Base-by-base conservation (phyloP, 148 eudicot genomes). In the Fallopia convolvulus region DNA sequence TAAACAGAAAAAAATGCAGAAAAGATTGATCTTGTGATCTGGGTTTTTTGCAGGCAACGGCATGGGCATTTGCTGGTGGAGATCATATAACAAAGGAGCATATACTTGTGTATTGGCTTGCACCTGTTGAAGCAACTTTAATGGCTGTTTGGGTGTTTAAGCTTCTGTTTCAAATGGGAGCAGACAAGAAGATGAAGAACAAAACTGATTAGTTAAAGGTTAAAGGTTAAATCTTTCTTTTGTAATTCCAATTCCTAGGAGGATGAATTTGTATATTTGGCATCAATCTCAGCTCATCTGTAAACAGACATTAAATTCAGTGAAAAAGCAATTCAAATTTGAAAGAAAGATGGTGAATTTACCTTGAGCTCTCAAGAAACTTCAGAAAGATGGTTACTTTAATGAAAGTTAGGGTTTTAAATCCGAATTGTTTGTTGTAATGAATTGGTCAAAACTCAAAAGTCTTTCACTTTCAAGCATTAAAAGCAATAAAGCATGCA, bases 61-160 rank as follows among this genome's bases (percentile, higher is more conserved):
- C 97, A 49, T 94, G 97, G 97, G 98, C 98, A 70, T 89, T 83
- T 84, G 96, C 96, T 77, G 87, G 89, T 11, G 92, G 97, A 21
- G 90, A 90, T 79, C 90, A 94, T 84, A 78, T 85, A 77, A 88
- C 91, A 23, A 92, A 90, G 81, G 96, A 92, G 82, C 97, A 92
- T 80, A 77, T 94, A 81, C 74, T 88, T 78, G 98, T 94, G 14
- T 92, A 94, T 75, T 94, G 98, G 98, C 97, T 94, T 77, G 98
- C 93, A 5, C 98, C 98, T 4, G 53, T 94, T 0, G 90, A 86
- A 77, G 97, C 88, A 9, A 94, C 96, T 77, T 80, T 94, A 36
- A 77, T 87, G 58, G 97, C 96, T 9, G 92, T 84, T 42, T 92
- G 96, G 97, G 78, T 79, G 36, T 90, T 79, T 74, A 83, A 77